Conservation (phyloP, 192 early-diverging fungal genomes). For the Gaertneriomyces sp. region DNA sequence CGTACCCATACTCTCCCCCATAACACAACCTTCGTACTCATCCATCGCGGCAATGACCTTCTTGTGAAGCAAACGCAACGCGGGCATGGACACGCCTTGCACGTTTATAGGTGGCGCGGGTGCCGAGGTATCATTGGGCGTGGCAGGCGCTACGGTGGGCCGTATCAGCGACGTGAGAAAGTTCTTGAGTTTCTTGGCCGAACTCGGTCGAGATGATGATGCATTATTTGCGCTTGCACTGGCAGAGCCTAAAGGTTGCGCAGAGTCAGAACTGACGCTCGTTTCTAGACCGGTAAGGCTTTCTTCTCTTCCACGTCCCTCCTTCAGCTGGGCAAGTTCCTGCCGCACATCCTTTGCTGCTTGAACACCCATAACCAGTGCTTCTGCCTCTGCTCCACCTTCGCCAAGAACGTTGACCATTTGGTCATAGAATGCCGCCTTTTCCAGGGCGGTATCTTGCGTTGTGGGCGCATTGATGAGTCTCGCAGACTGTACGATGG, state of each 20-base stretch:
- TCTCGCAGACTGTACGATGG: conserved; percentile 19
- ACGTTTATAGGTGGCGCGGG: background rate
- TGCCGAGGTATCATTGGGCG: background rate
- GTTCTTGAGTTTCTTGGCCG: background rate
- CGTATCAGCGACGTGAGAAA: conserved; percentile 25
- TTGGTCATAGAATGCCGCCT: conserved; percentile 31
- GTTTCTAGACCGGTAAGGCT: background rate
- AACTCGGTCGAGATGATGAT: background rate
- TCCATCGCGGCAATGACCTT: conserved; percentile 27
- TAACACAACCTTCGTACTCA: conserved; percentile 30
- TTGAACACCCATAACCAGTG: conserved; percentile 13
- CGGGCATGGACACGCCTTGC: conserved; percentile 28
- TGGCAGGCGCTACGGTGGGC: conserved; percentile 16
- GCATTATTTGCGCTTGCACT: background rate
- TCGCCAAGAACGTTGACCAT: conserved; percentile 9
- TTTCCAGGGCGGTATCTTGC: conserved; percentile 15
- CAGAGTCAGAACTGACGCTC: background rate
- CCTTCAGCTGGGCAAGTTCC: background rate
- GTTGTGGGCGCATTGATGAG: conserved; percentile 32
- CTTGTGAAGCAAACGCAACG: conserved; percentile 37
- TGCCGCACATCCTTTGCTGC: conserved; percentile 7
- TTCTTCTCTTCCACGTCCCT: background rate
- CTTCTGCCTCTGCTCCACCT: conserved; percentile 20
- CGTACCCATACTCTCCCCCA: conserved; percentile 13
- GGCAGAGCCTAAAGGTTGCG: background rate